phyloP scores from a whole-genome alignment of 1,284 basidiomycete genomes.

The Macrocybe sp. region DNA sequence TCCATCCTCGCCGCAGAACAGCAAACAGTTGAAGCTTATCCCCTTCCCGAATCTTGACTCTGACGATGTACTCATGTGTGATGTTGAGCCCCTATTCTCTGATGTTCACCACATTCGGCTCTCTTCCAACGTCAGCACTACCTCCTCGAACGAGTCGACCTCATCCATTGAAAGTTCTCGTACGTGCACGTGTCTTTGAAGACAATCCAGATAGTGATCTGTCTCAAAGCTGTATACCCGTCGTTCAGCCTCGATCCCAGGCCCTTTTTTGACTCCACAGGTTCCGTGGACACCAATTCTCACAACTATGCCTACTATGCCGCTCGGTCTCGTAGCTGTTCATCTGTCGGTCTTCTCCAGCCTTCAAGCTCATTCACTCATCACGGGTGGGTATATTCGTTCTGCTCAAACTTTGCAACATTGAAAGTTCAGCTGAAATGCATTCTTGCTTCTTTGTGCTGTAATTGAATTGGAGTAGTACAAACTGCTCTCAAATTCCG shows the following conservation, averaged over 20 bases:
- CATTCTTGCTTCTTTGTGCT: conserved; percentile 4
- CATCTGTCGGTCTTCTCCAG: conserved; percentile 58
- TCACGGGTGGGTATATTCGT: conserved; percentile 55
- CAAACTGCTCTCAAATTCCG: conserved; percentile 72
- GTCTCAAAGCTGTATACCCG: conserved; percentile 49
- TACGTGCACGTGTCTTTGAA: conserved; percentile 22
- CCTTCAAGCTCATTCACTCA: conserved; percentile 60
- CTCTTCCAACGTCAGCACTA: conserved; percentile 58
- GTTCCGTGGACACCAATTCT: conserved; percentile 43
- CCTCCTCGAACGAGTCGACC: conserved; percentile 41
- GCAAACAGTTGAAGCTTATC: conserved; percentile 67
- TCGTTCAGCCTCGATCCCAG: conserved; percentile 59
- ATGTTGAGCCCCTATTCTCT: conserved; percentile 48
- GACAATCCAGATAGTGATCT: conserved; percentile 6
- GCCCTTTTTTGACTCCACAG: conserved; percentile 41
- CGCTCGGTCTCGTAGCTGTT: conserved; percentile 23
- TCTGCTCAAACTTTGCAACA: conserved; percentile 9
- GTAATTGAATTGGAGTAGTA: conserved; percentile 28
- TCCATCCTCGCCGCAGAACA: conserved; percentile 30
- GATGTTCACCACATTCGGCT: conserved; percentile 59
- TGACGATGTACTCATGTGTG: conserved; percentile 70
- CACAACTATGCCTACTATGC: conserved; percentile 42
- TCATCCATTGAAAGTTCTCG: conserved; percentile 38
- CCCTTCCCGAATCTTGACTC: conserved; percentile 61
- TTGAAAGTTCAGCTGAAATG: neutral